Conservation (phyloP, 2,329 filamentous ascomycete species). For the Arthroderma uncinatum region DNA sequence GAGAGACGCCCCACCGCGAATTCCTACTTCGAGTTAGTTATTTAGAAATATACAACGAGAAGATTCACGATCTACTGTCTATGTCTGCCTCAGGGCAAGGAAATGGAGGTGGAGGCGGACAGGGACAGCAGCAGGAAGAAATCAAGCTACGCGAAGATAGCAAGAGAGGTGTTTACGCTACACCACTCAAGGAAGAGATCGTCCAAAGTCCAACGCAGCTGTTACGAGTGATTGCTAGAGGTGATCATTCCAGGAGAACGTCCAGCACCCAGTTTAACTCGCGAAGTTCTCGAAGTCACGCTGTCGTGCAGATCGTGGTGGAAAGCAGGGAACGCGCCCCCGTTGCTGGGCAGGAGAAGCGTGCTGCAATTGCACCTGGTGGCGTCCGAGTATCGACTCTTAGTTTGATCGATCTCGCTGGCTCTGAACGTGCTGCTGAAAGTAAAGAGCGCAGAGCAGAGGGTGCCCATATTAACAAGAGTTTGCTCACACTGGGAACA, state of each 20-base stretch:
- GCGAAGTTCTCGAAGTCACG: constrained; percentile 92
- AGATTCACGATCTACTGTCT: constrained; percentile 83
- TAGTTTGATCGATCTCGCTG: constrained; percentile 90
- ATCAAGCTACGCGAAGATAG: constrained; percentile 95
- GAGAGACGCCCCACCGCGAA: constrained; percentile 87
- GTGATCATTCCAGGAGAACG: constrained; percentile 79
- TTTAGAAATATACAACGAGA: constrained; percentile 97
- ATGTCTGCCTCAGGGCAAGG: constrained; percentile 47
- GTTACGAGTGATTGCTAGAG: constrained; percentile 83
- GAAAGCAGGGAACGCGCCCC: constrained; percentile 83
- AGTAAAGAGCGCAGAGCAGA: constrained; percentile 88
- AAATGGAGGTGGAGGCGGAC: constrained; percentile 41
- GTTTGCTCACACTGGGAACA: constrained; percentile 82
- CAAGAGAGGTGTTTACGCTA: constrained; percentile 93
- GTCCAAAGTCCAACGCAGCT: constrained; percentile 96
- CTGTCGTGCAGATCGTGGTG: constrained; percentile 96
- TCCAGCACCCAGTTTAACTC: constrained; percentile 96
- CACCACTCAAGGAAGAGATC: constrained; percentile 92
- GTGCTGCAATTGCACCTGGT: constrained; percentile 62
- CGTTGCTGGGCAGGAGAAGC: constrained; percentile 48
- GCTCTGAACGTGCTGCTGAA: constrained; percentile 91
- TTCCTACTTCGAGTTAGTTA: constrained; percentile 95
- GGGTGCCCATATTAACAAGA: constrained; percentile 98
- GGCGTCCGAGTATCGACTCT: constrained; percentile 91
- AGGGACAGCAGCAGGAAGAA: constrained; percentile 59